Evolutionary conservation across 176 grass and related monocot species (phyloP), one percentile per base, ranked within the genome.

Genomic region (Eragrostis curvula): DNA sequence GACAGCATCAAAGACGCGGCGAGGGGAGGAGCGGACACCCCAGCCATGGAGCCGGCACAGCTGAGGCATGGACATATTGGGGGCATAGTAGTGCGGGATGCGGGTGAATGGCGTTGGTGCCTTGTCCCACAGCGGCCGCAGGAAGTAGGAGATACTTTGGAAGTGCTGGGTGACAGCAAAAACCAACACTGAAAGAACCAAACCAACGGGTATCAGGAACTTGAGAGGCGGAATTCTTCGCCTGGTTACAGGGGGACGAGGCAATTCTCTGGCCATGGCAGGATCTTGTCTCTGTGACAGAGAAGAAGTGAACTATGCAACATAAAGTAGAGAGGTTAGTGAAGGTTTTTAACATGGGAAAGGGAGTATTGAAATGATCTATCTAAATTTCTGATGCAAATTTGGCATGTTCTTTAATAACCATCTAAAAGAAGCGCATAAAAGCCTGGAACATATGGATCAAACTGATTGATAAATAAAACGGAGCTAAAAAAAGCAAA

Each of bases 41-140:
- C 92, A 98, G 21, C 96, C 92, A 60, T 98, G 96, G 5, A 95
- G 92, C 28, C 66, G 73, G 42, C 96, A 98, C 36, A 98, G 82
- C 53, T 91, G 71, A 1, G 85, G 50, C 82, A 89, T 85, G 63
- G 96, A 95, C 20, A 85, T 49, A 25, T 88, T 91, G 15, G 87
- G 86, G 11, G 96, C 91, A 78, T 91, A 93, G 82, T 89, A 98
- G 84, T 98, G 96, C 1, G 96, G 93, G 32, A 98, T 78, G 65
- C 78, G 82, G 86, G 70, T 51, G 84, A 98, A 98, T 42, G 96
- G 90, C 44, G 20, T 84, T 3, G 96, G 96, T 10, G 96, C 87
- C 2, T 77, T 87, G 67, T 98, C 96, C 96, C 96, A 98, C 36
- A 98, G 79, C 5, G 96, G 93, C n/a, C 90, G 82, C 62, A 98